phyloP scores from a whole-genome alignment of 345 rosid genomes.

The Eucalyptus caleyi region DNA sequence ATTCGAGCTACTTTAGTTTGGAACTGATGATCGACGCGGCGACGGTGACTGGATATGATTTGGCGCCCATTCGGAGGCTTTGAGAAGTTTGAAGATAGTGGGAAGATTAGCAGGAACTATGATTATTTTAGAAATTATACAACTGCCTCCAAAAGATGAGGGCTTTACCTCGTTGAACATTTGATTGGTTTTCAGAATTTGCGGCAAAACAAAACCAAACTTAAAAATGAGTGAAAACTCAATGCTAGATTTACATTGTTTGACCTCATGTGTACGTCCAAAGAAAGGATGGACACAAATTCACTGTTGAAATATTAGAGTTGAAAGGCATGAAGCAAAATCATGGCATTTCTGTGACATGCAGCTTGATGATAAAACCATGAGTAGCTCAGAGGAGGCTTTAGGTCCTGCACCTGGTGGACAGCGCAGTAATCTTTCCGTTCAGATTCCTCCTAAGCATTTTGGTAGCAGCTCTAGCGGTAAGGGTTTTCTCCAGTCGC shows the following conservation, averaged over 20 bases:
- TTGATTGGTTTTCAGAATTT: background rate
- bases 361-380: background rate
- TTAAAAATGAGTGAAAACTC: background rate
- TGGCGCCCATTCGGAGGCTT: no score
- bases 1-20: no score
- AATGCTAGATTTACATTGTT: background rate
- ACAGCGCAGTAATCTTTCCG: constrained; percentile 57
- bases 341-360: background rate
- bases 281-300: background rate
- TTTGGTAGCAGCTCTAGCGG: constrained; percentile 31
- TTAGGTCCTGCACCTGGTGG: constrained; percentile 31
- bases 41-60: no score
- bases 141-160: background rate
- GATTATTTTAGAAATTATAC: background rate
- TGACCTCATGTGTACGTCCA: background rate
- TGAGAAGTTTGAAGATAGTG: no score
- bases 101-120: background rate
- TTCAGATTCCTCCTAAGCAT: constrained; percentile 61
- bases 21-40: no score
- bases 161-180: background rate
- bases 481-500: constrained; percentile 26
- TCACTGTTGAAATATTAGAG: background rate
- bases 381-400: constrained; percentile 4
- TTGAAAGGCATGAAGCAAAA: background rate
- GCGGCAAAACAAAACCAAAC: background rate